These are phyloP conservation scores for Paramecium sonneborni DNA, from an alignment of 73 alveolate species.

Conservation along the genomic window DNA sequence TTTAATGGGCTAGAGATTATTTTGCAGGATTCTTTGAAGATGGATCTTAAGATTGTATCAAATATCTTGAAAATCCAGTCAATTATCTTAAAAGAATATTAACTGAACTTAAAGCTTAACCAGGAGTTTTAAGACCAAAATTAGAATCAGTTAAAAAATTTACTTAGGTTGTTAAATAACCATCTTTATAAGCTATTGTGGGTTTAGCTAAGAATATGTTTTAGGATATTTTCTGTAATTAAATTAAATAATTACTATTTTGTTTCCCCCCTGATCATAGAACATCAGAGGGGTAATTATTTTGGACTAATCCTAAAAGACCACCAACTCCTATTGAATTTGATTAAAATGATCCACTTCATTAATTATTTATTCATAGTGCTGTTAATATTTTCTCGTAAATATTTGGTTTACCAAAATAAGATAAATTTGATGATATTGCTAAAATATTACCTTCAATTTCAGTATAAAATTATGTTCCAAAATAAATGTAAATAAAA, in stretches of 20 bases:
- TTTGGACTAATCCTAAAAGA: conserved; percentile 99
- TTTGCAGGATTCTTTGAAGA: conserved; percentile 95
- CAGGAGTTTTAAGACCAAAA: conserved; percentile 78
- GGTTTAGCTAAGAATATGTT: conserved; percentile 77
- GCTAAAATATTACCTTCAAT: conserved; percentile 78
- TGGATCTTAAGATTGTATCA: conserved; percentile 88
- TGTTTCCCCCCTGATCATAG: conserved; percentile 97
- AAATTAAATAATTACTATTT: conserved; percentile 86
- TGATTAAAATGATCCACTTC: conserved; percentile 80
- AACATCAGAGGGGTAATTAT: conserved; percentile 82
- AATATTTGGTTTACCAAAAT: conserved; percentile 75
- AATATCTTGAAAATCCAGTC: conserved; percentile 82
- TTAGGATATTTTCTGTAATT: conserved; percentile 81
- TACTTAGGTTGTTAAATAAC: conserved; percentile 72
- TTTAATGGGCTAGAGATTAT: conserved; percentile 99
- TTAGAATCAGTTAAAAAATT: conserved; percentile 80
- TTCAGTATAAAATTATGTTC: conserved; percentile 79
- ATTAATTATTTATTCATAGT: conserved; percentile 79
- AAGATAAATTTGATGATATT: conserved; percentile 63
- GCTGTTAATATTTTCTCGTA: conserved; percentile 87
- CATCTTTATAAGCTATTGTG: conserved; percentile 72
- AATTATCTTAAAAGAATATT: conserved; percentile 70
- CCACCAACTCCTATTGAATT: conserved; percentile 93
- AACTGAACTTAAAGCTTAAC: conserved; percentile 73
- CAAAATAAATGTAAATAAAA: conserved; percentile 82